Conservation (phyloP, 176 grass and related monocot genomes). For the Musa troglodytarum region DNA sequence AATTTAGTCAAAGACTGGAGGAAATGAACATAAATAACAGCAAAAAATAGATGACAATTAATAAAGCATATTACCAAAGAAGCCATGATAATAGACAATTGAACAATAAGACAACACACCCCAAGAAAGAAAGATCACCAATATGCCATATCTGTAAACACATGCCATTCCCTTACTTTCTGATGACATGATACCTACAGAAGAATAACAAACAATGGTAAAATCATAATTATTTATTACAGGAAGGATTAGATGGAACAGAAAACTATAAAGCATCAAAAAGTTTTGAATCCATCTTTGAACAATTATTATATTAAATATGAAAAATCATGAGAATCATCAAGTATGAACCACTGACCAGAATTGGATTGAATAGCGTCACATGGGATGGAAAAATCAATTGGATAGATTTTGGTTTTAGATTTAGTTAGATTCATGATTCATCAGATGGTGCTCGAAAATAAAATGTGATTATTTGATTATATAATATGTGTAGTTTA, state of each 20-base stretch:
- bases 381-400: not conserved
- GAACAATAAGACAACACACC: not conserved
- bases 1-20: too few relatives aligned
- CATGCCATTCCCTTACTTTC: not conserved
- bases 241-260: not conserved
- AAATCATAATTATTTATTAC: not conserved
- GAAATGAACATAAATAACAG: not conserved
- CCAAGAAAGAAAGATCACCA: conserved; percentile 1
- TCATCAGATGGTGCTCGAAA: too few relatives aligned
- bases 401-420: not conserved
- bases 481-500: too few relatives aligned
- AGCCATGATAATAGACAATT: not conserved
- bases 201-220: not conserved
- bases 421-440: not conserved
- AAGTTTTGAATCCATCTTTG: not conserved
- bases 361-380: not conserved
- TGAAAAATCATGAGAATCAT: not conserved
- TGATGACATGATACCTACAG: not conserved
- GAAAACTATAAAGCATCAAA: not conserved
- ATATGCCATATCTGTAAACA: not conserved
- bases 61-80: not conserved
- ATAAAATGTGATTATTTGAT: too few relatives aligned
- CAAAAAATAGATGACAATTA: not conserved
- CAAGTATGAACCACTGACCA: not conserved
- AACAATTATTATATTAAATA: not conserved